A percentile compares a stretch with the other conserved stretches of the same genome.
These are phyloP conservation scores for Hymenoscyphus repandus DNA, from an alignment of 2,329 filamentous ascomycete species.

Conservation along the genomic window DNA sequence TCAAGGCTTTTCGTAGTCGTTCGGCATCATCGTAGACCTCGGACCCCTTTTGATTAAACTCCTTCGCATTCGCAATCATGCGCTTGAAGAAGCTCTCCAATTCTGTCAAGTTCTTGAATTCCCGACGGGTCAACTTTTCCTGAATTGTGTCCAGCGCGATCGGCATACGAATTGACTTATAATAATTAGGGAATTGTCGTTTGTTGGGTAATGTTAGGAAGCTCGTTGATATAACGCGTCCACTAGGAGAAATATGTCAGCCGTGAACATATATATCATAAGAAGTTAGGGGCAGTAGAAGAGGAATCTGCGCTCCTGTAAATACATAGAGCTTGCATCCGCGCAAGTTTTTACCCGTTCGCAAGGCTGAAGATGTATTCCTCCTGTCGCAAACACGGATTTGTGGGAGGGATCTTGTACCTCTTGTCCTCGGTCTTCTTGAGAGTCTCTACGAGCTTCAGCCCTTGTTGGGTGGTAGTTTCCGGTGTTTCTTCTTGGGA, in stretches of 20 bases:
- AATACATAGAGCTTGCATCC: constrained; percentile 11
- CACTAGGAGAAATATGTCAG: constrained; percentile 40
- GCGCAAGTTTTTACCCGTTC: constrained; percentile 2
- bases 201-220: constrained; percentile 69
- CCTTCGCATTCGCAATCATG: constrained; percentile 82
- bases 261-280: constrained; percentile 3
- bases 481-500: constrained; percentile 52
- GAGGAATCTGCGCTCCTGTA: neutral
- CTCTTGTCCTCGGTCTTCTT: constrained; percentile 75
- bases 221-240: constrained; percentile 66
- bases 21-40: constrained; percentile 78
- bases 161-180: constrained; percentile 69
- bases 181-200: constrained; percentile 67
- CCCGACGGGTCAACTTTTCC: constrained; percentile 61
- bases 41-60: constrained; percentile 71
- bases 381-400: constrained; percentile 7
- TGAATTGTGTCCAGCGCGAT: constrained; percentile 75
- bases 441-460: constrained; percentile 70
- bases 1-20: constrained; percentile 77
- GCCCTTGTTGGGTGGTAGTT: constrained; percentile 65
- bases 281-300: neutral
- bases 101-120: constrained; percentile 66
- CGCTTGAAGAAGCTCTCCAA: constrained; percentile 84
- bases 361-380: constrained; percentile 12
- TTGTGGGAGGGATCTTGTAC: constrained; percentile 43